Evolutionary conservation across 805 yeast genomes (phyloP), one percentile per base, ranked within the genome.

Genomic region (Pichia nakasei): DNA sequence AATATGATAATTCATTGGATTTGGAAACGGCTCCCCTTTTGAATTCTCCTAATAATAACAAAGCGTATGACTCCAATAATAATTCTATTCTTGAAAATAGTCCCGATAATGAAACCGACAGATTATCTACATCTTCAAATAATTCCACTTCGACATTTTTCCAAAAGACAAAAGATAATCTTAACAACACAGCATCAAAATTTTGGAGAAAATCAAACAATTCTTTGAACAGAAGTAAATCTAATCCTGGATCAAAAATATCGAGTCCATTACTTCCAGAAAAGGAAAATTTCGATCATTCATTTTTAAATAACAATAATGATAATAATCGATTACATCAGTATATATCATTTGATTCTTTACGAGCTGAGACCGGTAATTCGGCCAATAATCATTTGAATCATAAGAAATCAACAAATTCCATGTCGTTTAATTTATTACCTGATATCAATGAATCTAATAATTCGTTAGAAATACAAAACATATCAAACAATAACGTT

Each of bases 291-390:
- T 29, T 29, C 15, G 32, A 29, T 13, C n/a, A 29, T 4, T 22
- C 27, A 15, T 22, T 24, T 21, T n/a, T 21, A 35, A 35, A n/a
- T 8, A 35, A 20, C 17, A 22, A 19, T 18, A 24, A 18, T 24
- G 12, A 36, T n/a, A 26, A 36, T 32, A 22, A 50, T 19, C 59
- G 56, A 8, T 37, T 44, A 17, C 47, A 58, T 2, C 64, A 61
- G 34, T 69, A 68, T 47, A 56, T 67, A 13, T 69, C 73, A 2
- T 69, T 69, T 52, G 69, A 66, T 8, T 65, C 72, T 0, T 60
- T 70, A 7, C 56, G 55, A 21, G 63, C 56, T 29, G 17, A 29
- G 15, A 4, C 13, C 3, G 15, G 38, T 56, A 19, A 39, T 59
- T 20, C 47, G 36, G 48, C 45, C 34, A 50, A 48, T 41, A 55